phyloP scores from a whole-genome alignment of 108 stramenopile genomes.

The Fragilaria crotonensis region DNA sequence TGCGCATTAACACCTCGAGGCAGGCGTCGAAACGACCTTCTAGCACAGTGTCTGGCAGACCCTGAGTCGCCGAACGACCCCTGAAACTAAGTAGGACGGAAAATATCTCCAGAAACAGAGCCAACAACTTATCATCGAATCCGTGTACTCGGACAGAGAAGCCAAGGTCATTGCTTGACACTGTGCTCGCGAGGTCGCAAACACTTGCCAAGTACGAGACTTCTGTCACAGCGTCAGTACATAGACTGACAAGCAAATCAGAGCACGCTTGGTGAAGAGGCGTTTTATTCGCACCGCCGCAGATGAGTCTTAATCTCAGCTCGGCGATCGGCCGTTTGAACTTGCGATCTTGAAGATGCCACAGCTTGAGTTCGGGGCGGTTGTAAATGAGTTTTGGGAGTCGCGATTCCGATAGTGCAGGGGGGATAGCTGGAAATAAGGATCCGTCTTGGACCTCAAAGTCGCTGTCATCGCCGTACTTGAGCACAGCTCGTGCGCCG shows the following conservation, averaged over 20 bases:
- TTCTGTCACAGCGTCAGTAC: slow-evolving; percentile 60
- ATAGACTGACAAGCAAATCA: slow-evolving; percentile 58
- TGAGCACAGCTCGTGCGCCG: slow-evolving; percentile 49
- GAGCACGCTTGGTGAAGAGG: slow-evolving; percentile 67
- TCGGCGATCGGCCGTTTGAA: slow-evolving; percentile 80
- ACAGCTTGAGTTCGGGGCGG: slow-evolving; percentile 55
- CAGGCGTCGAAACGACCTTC: slow-evolving; percentile 58
- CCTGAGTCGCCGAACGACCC: slow-evolving; percentile 16
- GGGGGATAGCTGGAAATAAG: slow-evolving; percentile 68
- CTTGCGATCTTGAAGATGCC: slow-evolving; percentile 78
- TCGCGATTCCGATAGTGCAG: slow-evolving; percentile 37
- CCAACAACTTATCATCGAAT: slow-evolving; percentile 73
- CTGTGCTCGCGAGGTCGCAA: slow-evolving; percentile 56
- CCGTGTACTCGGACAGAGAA: slow-evolving; percentile 65
- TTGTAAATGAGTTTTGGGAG: slow-evolving; percentile 58
- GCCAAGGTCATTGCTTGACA: slow-evolving; percentile 52
- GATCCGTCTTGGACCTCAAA: slow-evolving; percentile 52
- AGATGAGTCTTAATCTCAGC: slow-evolving; percentile 52
- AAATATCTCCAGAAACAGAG: slow-evolving; percentile 40
- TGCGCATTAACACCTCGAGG: slow-evolving; percentile 49
- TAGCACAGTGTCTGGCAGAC: slow-evolving; percentile 46
- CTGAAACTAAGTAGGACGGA: slow-evolving; percentile 55
- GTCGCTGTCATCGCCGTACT: slow-evolving; percentile 73
- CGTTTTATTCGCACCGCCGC: slow-evolving; percentile 50
- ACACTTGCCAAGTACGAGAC: slow-evolving; percentile 64